Base-by-base conservation (phyloP, 2,329 filamentous ascomycete genomes). In the Cladophialophora yegresii region DNA sequence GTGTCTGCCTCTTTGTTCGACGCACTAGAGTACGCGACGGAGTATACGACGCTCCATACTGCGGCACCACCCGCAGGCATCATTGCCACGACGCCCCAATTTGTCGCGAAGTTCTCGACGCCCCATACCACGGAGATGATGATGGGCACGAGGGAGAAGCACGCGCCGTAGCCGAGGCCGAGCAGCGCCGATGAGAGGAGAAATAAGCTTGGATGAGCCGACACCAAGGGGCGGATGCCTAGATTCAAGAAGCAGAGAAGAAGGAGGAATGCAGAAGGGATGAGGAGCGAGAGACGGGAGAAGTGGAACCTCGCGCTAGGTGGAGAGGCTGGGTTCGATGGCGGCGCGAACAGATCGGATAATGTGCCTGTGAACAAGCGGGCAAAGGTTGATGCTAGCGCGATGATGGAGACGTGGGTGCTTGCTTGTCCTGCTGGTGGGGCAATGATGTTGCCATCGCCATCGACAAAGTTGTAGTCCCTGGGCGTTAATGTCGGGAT, bases 61-160 rank as follows among this genome's bases (percentile, higher is more conserved):
- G 92, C 92, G 0, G 93, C 92, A 0, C 93, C 95, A 0, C 90
- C 78, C 0, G 95, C 95, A 2, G 95, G 95, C 62, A 93, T 88
- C 82, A 96, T 95, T 49, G 93, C 92, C 7, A 98, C 87, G 66
- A 98, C 93, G 9, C 95, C 95, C 87, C 93, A 99, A 72, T 99
- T 98, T 0, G 95, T 99, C 63, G 92, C 95, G 75, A 99, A 98
- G 75, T 98, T 99, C 80, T 98, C 93, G 0, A 96, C 92, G 28
- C 95, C 95, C 95, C 95, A 99, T 53, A 99, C 93, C 9, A 97
- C 92, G n/a, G 89, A 92, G 71, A 97, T 89, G 62, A 98, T 91
- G 69, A 98, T 93, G 1, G 95, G 95, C 0, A 90, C 90, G 5
- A 98, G 84, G 54, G 87, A 90, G 80, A 98, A 99, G 23, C 93